Conservation (phyloP, 2,329 filamentous ascomycete species). For the Zymoseptoria crescenta region DNA sequence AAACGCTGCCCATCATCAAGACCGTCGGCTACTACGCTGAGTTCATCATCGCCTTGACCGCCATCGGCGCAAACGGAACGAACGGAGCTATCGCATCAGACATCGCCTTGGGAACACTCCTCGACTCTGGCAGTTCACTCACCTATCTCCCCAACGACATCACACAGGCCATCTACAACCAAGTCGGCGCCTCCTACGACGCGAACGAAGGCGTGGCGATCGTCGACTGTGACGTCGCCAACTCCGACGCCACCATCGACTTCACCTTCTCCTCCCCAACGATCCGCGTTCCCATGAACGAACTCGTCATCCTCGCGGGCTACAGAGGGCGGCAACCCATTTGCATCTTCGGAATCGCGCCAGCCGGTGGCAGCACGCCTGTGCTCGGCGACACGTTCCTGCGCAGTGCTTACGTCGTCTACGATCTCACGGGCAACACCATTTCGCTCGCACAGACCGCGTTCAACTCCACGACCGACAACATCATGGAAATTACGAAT, state of each 20-base stretch:
- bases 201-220: slow-evolving; percentile 39
- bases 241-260: slow-evolving; percentile 43
- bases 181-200: slow-evolving; percentile 37
- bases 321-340: slow-evolving; percentile 31
- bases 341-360: slow-evolving; percentile 46
- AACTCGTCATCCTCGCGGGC: slow-evolving; percentile 48
- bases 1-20: slow-evolving; percentile 52
- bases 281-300: slow-evolving; percentile 48
- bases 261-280: slow-evolving; percentile 50
- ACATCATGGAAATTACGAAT: slow-evolving; percentile 48
- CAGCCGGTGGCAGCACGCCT: slow-evolving; percentile 39
- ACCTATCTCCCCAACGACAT: slow-evolving; percentile 61
- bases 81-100: slow-evolving; percentile 37
- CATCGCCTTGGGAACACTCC: slow-evolving; percentile 48
- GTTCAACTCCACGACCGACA: slow-evolving; percentile 48
- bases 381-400: slow-evolving; percentile 57
- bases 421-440: slow-evolving; percentile 52
- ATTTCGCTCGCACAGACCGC: slow-evolving; percentile 54
- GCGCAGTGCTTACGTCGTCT: slow-evolving; percentile 56
- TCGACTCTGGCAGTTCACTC: slow-evolving; percentile 69
- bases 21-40: slow-evolving; percentile 43
- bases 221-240: slow-evolving; percentile 46
- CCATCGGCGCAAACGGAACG: slow-evolving; percentile 36
- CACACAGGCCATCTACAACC: slow-evolving; percentile 37
- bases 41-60: slow-evolving; percentile 46